Conservation (phyloP, 306 rosid species). For the Prunus armeniaca region DNA sequence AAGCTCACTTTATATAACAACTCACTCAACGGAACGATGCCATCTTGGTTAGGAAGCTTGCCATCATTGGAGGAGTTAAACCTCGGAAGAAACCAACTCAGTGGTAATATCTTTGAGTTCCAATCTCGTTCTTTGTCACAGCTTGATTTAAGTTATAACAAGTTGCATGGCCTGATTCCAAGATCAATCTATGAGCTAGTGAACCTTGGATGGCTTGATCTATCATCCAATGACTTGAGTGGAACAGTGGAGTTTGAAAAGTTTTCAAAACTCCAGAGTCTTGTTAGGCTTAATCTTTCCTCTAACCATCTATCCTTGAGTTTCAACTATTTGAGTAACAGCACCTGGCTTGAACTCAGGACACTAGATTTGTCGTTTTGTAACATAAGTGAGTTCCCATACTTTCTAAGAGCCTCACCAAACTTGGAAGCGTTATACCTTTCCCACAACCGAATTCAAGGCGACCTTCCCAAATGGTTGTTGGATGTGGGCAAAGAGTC, state of each 20-base stretch:
- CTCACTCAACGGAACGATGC: conserved; percentile 11
- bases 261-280: not conserved
- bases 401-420: not conserved
- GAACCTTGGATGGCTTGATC: not conserved
- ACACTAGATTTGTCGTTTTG: not conserved
- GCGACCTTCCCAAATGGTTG: not conserved
- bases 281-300: not conserved
- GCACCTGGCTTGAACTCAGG: too few species aligned
- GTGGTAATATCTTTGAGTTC: not conserved
- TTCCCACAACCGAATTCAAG: too few species aligned
- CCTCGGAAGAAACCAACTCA: not conserved
- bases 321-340: too few species aligned
- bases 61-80: not conserved
- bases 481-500: not conserved
- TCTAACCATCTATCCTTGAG: not conserved
- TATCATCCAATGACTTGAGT: conserved; percentile 12
- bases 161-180: not conserved
- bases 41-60: conserved; percentile 9
- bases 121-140: not conserved
- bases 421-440: too few species aligned
- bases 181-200: not conserved
- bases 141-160: not conserved
- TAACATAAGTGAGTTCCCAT: conserved; percentile 5
- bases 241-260: not conserved
- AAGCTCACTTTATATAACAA: not conserved